These are phyloP conservation scores for Scheffersomyces ergatensis DNA, from an alignment of 805 yeast genomes.

Conservation along the genomic window DNA sequence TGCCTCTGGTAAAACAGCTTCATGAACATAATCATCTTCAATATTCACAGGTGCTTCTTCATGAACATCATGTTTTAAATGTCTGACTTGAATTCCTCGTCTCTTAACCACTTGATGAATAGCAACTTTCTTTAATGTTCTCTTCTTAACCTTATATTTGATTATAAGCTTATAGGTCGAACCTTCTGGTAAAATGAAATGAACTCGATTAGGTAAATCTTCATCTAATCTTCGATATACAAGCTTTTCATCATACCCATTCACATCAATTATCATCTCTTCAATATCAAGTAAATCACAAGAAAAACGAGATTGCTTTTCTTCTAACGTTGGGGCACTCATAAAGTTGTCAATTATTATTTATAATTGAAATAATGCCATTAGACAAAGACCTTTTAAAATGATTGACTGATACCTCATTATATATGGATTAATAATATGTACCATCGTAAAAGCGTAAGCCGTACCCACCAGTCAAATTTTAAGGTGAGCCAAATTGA, in stretches of 20 bases:
- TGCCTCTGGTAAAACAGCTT: conserved; percentile 22
- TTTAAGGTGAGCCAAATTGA: no score
- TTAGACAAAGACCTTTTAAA: no score
- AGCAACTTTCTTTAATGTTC: conserved; percentile 16
- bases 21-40: conserved; percentile 15
- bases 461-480: no score
- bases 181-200: conserved; percentile 24
- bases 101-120: conserved; percentile 28
- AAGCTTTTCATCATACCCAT: conserved; percentile 21
- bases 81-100: conserved; percentile 21
- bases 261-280: conserved; percentile 23
- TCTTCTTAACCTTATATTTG: conserved; percentile 18
- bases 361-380: no score
- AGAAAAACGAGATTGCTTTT: conserved; percentile 14
- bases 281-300: conserved; percentile 22
- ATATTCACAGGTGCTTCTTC: conserved; percentile 16
- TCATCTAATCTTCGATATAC: conserved; percentile 22
- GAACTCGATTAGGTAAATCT: conserved; percentile 19
- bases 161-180: conserved; percentile 20
- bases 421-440: no score
- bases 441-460: no score
- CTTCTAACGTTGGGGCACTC: no score
- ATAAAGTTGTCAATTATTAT: no score
- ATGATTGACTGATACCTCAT: no score
- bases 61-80: conserved; percentile 15